Evolutionary conservation across 345 rosid species (phyloP), one percentile per base, ranked within the genome.

Genomic region (Boechera stricta): DNA sequence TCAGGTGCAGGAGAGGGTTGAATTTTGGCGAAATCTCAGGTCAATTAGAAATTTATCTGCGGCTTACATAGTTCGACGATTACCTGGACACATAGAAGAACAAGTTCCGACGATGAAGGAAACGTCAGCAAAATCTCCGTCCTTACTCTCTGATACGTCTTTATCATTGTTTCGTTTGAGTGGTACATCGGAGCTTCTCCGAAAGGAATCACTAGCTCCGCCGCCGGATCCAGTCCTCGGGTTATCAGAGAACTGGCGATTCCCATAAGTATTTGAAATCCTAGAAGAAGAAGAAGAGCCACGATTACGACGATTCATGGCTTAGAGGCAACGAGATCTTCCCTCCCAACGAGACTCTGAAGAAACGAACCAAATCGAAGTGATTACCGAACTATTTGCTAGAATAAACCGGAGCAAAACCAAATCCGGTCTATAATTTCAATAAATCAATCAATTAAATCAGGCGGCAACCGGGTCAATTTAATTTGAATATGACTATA

Each of bases 41-140:
- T 28, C 59, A 45, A 77, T 36, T 2, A 15, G 39, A 28, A 6
- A 71, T 32, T 6, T 10, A 31, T 58, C 29, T 10, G 41, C 10
- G 4, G 28, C 10, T 42, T 0, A 1, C 10, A 15, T 9, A 36
- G 60, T 33, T 55, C 5, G 61, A 55, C 55, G 76, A 24, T 21
- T 69, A 94, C 98, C 97, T 35, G 97, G 94, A 82, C 97, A 94
- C 96, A 94, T 91, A 73, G 80, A 86, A 73, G 90, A 88, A 84
- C 97, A 90, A 71, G 92, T 91, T 72, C 97, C 96, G 54, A 84
- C 77, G 44, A 90, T 77, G 61, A 80, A 76, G 24, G 81, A 65
- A 10, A 51, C 80, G n/a, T 76, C 67, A 64, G 59, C 21, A 62
- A 18, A 11, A 59, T 74, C 73, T 67, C 6, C 63, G 0, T 12